phyloP scores from a whole-genome alignment of 352 stramenopile genomes.

The Globisporangium uncinulatum region DNA sequence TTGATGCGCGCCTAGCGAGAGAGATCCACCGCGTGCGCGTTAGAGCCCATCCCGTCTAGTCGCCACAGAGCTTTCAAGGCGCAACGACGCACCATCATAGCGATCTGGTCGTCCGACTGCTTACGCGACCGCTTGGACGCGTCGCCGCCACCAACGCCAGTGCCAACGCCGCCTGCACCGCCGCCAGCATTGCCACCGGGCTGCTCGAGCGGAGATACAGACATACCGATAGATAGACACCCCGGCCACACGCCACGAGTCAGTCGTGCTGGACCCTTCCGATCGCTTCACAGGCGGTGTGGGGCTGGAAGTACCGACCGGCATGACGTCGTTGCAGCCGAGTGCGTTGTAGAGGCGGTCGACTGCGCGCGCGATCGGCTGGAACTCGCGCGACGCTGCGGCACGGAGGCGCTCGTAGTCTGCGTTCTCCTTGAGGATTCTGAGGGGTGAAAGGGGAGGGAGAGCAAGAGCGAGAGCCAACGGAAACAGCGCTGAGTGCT shows the following conservation, averaged over 20 bases:
- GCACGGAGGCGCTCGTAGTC: constrained; percentile 64
- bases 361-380: constrained; percentile 61
- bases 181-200: constrained; percentile 6
- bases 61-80: not conserved
- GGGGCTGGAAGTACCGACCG: constrained; percentile 21
- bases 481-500: not conserved
- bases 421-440: constrained; percentile 71
- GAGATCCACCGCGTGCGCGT: no score
- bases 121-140: constrained; percentile 45
- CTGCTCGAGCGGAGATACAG: not conserved
- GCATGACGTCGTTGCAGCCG: constrained; percentile 77
- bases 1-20: constrained; percentile 62
- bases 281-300: no score
- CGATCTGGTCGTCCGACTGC: constrained; percentile 69
- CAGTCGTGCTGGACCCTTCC: not conserved
- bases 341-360: constrained; percentile 75
- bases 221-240: not conserved
- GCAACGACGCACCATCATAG: constrained; percentile 42
- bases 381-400: constrained; percentile 57
- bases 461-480: not conserved
- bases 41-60: no score
- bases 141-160: constrained; percentile 18
- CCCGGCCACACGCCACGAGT: not conserved
- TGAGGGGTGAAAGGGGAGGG: no score
- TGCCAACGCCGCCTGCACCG: constrained; percentile 13